Evolutionary conservation across 139 green algal species (phyloP).

Genomic region (Mesotaenium endlicherianum): DNA sequence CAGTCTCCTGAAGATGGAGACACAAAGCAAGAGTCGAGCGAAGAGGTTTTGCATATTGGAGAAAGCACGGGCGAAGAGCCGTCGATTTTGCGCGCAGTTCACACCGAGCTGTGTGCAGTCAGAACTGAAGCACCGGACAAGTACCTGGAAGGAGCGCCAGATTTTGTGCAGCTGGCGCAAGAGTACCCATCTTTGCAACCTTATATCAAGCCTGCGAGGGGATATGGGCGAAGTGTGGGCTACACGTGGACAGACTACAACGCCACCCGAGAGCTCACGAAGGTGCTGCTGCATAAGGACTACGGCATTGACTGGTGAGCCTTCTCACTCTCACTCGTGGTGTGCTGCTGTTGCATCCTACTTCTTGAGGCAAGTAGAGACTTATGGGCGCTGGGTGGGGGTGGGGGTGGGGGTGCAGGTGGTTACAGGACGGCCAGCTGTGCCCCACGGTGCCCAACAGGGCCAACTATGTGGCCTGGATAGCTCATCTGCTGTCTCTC

Average conservation of each 20-base stretch:
- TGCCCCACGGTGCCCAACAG: conserved; percentile 73
- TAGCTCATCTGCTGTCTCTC: conserved; percentile 77
- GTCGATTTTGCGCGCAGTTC: too few species aligned
- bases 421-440: conserved; percentile 75
- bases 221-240: conserved; percentile 25
- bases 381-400: background rate
- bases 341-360: background rate
- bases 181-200: conserved; percentile 52
- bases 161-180: conserved; percentile 72
- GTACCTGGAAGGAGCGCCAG: conserved; percentile 67
- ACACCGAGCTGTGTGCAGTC: too few species aligned
- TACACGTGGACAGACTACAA: conserved; percentile 70
- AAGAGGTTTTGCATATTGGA: too few species aligned
- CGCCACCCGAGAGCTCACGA: conserved; percentile 74
- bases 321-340: background rate
- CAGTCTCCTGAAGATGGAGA: too few species aligned
- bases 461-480: conserved; percentile 89
- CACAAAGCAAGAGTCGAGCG: too few species aligned
- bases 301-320: conserved; percentile 71
- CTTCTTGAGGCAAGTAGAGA: background rate
- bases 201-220: conserved; percentile 1
- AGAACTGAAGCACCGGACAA: too few species aligned
- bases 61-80: too few species aligned
- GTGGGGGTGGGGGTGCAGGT: background rate
- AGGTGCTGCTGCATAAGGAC: conserved; percentile 64